These are phyloP conservation scores for Penicillium thymicola DNA, from an alignment of 2,329 filamentous ascomycete genomes.

Conservation along the genomic window DNA sequence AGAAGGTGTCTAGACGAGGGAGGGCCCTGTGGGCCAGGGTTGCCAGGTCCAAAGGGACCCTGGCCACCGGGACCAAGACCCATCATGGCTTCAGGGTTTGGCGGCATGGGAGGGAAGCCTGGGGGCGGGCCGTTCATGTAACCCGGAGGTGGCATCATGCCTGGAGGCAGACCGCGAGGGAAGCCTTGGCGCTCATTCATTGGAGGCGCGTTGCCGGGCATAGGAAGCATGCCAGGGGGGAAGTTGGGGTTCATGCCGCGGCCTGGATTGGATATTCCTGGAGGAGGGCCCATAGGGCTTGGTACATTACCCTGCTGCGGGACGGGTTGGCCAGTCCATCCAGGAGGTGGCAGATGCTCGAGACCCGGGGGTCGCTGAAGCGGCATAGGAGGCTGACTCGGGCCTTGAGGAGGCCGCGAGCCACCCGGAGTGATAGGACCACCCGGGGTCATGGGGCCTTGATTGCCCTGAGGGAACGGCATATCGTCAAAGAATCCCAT, in stretches of 20 bases:
- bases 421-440: slow-evolving; percentile 37
- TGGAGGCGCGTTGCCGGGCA: slow-evolving; percentile 25
- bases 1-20: slow-evolving; percentile 41
- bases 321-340: slow-evolving; percentile 38
- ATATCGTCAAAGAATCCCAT: slow-evolving; percentile 44
- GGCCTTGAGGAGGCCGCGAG: slow-evolving; percentile 32
- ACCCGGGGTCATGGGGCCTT: slow-evolving; percentile 36
- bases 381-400: slow-evolving; percentile 36
- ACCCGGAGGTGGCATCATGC: slow-evolving; percentile 46
- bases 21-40: slow-evolving; percentile 36
- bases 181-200: slow-evolving; percentile 38
- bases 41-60: slow-evolving; percentile 36
- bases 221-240: slow-evolving; percentile 43
- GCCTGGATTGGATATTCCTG: slow-evolving; percentile 38
- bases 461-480: slow-evolving; percentile 34
- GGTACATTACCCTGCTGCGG: slow-evolving; percentile 36
- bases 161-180: slow-evolving; percentile 41
- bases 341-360: slow-evolving; percentile 41
- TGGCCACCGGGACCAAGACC: slow-evolving; percentile 35
- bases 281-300: slow-evolving; percentile 33
- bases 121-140: slow-evolving; percentile 44
- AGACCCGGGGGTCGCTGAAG: slow-evolving; percentile 46
- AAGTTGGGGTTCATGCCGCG: slow-evolving; percentile 40
- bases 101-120: slow-evolving; percentile 41
- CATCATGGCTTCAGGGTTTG: slow-evolving; percentile 39